phyloP scores from a whole-genome alignment of 805 yeast species.

The Sugiyamaella floridensis region DNA sequence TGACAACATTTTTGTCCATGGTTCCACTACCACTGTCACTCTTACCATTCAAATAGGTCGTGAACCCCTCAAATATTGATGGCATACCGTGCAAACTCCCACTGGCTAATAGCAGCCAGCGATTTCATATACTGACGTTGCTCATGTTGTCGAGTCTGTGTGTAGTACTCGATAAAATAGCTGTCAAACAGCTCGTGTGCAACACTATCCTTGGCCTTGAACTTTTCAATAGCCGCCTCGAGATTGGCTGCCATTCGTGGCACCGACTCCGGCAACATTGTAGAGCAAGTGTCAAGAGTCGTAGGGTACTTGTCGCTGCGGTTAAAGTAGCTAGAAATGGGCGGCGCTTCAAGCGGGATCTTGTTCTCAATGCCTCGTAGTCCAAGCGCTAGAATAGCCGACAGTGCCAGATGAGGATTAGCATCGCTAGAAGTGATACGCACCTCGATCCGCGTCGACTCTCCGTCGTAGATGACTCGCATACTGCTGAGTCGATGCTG shows the following conservation, averaged over 20 bases:
- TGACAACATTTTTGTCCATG: too few relatives aligned
- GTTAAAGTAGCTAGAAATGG: not conserved
- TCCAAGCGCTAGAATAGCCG: slow-evolving; percentile 1
- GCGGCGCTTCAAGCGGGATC: not conserved
- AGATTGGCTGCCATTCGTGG: not conserved
- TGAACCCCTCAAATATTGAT: too few relatives aligned
- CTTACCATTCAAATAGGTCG: too few relatives aligned
- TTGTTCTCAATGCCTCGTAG: slow-evolving; percentile 1
- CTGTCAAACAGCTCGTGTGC: slow-evolving; percentile 2
- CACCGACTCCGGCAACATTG: not conserved
- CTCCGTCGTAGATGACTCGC: not conserved
- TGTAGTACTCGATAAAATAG: not conserved
- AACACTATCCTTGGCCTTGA: slow-evolving; percentile 3
- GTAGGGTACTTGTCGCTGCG: not conserved
- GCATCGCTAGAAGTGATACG: not conserved
- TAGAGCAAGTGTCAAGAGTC: not conserved
- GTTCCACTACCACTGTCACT: too few relatives aligned
- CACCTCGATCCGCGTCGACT: not conserved
- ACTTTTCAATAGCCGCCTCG: not conserved
- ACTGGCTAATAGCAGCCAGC: not conserved
- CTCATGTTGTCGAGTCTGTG: not conserved
- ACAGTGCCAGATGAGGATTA: not conserved
- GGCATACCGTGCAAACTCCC: not conserved
- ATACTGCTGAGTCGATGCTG: not conserved
- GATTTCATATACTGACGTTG: not conserved